Evolutionary conservation across 768 basidiomycete species (phyloP).

Genomic region (Trametes villosa): DNA sequence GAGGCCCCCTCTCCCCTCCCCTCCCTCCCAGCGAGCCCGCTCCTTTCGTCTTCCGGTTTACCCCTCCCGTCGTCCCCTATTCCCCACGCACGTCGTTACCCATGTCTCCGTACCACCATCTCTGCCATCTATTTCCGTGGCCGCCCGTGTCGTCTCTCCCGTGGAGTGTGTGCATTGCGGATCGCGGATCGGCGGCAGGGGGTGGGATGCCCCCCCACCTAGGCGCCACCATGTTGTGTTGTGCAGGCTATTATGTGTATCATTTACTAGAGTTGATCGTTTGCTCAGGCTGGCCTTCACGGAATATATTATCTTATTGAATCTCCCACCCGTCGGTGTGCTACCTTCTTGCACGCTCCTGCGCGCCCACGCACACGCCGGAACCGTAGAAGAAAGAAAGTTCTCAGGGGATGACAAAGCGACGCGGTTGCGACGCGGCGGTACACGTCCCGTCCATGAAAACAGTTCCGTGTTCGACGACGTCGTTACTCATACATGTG

Average conservation of each 20-base stretch:
- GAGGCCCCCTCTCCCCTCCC: not conserved
- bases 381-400: not conserved
- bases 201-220: slow-evolving; percentile 16
- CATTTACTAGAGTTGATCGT: slow-evolving; percentile 27
- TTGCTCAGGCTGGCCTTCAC: slow-evolving; percentile 27
- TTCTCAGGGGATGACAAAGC: slow-evolving; percentile 1
- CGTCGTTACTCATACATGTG: not conserved
- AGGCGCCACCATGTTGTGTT: slow-evolving; percentile 24
- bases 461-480: not conserved
- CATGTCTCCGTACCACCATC: slow-evolving; percentile 13
- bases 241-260: slow-evolving; percentile 28
- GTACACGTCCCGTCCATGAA: not conserved
- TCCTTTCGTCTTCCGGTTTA: slow-evolving; percentile 8
- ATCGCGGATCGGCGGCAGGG: slow-evolving; percentile 19
- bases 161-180: slow-evolving; percentile 17
- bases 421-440: not conserved
- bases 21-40: too few relatives aligned
- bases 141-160: slow-evolving; percentile 6
- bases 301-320: slow-evolving; percentile 28
- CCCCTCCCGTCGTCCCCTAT: not conserved
- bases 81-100: slow-evolving; percentile 5
- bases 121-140: slow-evolving; percentile 14
- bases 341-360: not conserved
- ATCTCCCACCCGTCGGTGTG: not conserved
- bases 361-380: not conserved